These are phyloP conservation scores for Abrus pulchellus DNA, from an alignment of 306 rosid species.

Conservation along the genomic window DNA sequence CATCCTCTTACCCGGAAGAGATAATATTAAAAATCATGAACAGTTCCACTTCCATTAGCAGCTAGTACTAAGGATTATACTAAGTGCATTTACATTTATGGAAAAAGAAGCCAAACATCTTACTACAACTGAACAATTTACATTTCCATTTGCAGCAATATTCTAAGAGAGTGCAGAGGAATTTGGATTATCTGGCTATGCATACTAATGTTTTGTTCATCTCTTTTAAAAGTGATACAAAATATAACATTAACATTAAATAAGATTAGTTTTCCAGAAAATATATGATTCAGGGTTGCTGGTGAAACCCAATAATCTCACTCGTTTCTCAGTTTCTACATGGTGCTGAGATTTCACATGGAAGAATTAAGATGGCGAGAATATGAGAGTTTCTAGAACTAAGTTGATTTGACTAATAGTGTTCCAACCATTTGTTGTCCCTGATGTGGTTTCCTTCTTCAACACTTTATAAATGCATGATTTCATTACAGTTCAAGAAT, in stretches of 20 bases:
- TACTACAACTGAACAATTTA: constrained; percentile 9
- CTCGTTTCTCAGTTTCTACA: constrained; percentile 21
- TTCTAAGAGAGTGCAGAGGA: background rate
- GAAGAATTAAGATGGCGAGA: constrained; percentile 14
- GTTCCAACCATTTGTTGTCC: constrained; percentile 9
- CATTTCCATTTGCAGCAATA: constrained; percentile 23
- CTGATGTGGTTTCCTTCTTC: constrained; percentile 28
- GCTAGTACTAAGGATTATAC: background rate
- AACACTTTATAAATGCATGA: constrained; percentile 4
- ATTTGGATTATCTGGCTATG: constrained; percentile 21
- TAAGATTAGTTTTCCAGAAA: constrained; percentile 12
- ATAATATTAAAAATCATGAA: background rate
- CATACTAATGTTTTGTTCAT: constrained; percentile 25
- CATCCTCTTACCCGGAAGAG: background rate
- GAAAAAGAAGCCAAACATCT: constrained; percentile 10
- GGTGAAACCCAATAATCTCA: constrained; percentile 18
- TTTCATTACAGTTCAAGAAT: constrained; percentile 5
- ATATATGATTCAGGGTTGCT: background rate
- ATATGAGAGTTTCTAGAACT: constrained; percentile 14
- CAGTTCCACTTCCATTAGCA: background rate
- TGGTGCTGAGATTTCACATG: constrained; percentile 17
- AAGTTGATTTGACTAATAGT: constrained; percentile 27
- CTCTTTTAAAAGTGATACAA: background rate
- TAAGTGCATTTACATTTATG: constrained; percentile 7
- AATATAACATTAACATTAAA: background rate